Evolutionary conservation across 2,329 filamentous ascomycete genomes (phyloP), one percentile per base, ranked within the genome.

Genomic region (Exophiala dermatitidis): DNA sequence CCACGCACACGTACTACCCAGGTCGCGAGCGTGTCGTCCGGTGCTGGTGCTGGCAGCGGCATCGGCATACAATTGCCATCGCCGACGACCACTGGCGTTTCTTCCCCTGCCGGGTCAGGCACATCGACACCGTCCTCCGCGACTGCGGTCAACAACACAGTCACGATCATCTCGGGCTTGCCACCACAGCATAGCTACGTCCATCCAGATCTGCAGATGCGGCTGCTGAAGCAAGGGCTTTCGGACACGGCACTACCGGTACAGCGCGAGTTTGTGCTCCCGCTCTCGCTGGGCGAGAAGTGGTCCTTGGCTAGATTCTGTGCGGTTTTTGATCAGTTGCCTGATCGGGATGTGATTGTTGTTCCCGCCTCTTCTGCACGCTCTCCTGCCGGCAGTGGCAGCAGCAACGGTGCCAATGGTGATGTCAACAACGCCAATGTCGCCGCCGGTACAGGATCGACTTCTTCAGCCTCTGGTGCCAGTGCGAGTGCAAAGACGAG

Each of bases 181-280:
- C 81, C 81, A 3, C 80, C 81, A 8, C 71, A 77, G 49, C 72
- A 79, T 44, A 70, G 82, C 55, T 85, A 85, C 66, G 73, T 79
- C 7, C 81, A 85, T 61, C 81, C 82, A 7, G 81, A 84, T 64
- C 79, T 84, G 69, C 81, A 84, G 64, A 74, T 81, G 28, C 78
- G 77, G 61, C 70, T 83, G 61, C 69, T 84, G 29, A 76, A 80
- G 63, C 67, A 71, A 48, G 72, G 71, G 12, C 71, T 77, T 41
- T 67, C 65, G 46, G 71, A 72, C 48, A 68, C 72, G 59, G 78
- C 76, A 37, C 59, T 77, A 19, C 67, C 69, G 2, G 64, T 72
- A 7, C 76, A 81, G 65, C 70, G 74, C 43, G 76, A 83, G 61
- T 84, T 81, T 72, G 76, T 84, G 10, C 69, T 84, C 30, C 81